Percentiles rank a stretch among this genome's conserved stretches.
Conservation (phyloP, 345 rosid species). For the Populus nigra region DNA sequence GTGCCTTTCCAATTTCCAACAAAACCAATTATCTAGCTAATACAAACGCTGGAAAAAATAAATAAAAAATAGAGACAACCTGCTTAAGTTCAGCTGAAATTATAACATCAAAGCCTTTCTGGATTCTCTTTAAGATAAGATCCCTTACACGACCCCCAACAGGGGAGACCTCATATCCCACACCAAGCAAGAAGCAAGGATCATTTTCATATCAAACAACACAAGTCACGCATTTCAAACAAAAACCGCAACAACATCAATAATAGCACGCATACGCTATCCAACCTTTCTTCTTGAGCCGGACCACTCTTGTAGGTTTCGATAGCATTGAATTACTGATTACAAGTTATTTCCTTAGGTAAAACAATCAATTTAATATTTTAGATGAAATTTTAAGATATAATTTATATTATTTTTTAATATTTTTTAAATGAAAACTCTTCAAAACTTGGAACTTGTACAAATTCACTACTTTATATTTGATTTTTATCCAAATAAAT, state of each 20-base stretch:
- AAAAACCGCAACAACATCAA: not conserved
- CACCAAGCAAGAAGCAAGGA: not conserved
- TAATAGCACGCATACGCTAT: not conserved
- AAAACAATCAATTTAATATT: no score
- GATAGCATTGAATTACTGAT: conserved; percentile 46
- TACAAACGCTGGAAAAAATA: not conserved
- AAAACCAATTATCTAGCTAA: not conserved
- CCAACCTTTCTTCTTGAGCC: conserved; percentile 52
- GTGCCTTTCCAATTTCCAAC: not conserved
- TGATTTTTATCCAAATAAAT: no score
- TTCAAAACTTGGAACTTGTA: no score
- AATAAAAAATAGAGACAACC: conserved; percentile 29
- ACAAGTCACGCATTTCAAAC: not conserved
- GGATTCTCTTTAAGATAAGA: conserved; percentile 68
- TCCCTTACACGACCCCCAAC: conserved; percentile 93
- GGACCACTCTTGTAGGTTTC: conserved; percentile 48
- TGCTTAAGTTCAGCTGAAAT: conserved; percentile 77
- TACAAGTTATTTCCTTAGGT: conserved; percentile 38
- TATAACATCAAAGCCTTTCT: conserved; percentile 73
- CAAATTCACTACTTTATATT: accelerated
- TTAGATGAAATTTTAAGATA: no score
- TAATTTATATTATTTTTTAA: no score
- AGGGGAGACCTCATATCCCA: conserved; percentile 78
- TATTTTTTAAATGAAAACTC: accelerated
- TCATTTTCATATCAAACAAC: not conserved